Conservation (phyloP, 2,329 filamentous ascomycete genomes). For the Tolypocladium nubicola region DNA sequence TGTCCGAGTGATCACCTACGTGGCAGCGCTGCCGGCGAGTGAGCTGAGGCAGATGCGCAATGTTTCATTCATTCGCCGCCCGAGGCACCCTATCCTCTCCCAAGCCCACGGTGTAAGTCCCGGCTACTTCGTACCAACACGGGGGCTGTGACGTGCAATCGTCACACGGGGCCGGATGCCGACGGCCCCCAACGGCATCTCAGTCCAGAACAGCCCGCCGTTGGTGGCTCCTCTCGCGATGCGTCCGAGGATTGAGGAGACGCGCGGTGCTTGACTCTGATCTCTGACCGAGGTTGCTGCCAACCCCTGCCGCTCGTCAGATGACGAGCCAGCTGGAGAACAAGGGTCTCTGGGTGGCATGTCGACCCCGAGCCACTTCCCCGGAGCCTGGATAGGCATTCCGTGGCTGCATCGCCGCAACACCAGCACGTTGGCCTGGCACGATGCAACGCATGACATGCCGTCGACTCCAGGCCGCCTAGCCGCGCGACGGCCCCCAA, state of each 20-base stretch:
- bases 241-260: no score
- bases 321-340: neutral
- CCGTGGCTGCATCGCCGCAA: neutral
- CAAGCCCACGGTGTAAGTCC: neutral
- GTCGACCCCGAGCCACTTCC: neutral
- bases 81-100: neutral
- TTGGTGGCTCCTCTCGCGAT: neutral
- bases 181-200: neutral
- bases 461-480: neutral
- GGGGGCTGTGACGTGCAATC: neutral
- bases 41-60: neutral
- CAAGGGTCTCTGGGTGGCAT: neutral
- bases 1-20: slow-evolving; percentile 9
- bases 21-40: slow-evolving; percentile 3
- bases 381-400: neutral
- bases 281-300: neutral
- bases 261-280: neutral
- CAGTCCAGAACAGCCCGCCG: neutral
- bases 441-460: neutral
- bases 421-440: neutral
- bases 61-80: neutral
- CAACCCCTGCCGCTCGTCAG: neutral
- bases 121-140: neutral
- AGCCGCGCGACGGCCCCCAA: neutral
- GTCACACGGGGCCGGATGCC: neutral